phyloP scores from a whole-genome alignment of 306 rosid genomes.

The Fragaria vesca region DNA sequence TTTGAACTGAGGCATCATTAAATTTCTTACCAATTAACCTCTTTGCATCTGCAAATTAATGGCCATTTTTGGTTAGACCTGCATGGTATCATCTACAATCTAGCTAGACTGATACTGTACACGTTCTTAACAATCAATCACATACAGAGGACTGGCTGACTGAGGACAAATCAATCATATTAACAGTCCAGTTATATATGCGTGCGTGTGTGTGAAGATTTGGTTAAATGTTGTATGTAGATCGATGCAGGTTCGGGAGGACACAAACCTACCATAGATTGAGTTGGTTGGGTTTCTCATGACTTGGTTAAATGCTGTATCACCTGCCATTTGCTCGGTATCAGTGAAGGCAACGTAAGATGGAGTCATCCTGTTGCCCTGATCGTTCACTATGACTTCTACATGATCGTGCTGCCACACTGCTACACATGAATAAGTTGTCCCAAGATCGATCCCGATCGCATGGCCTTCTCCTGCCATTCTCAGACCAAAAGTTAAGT shows the following conservation, averaged over 20 bases:
- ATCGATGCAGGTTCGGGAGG: neutral
- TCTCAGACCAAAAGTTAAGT: no score
- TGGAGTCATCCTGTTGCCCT: neutral
- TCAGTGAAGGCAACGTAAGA: neutral
- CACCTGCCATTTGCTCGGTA: neutral
- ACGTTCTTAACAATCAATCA: no score
- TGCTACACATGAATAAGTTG: neutral
- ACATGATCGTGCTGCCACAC: neutral
- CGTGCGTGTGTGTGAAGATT: no score
- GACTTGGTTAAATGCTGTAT: constrained; percentile 2
- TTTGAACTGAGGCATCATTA: neutral
- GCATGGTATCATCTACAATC: no score
- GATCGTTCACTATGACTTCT: constrained; percentile 9
- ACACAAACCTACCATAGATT: neutral
- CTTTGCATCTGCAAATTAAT: neutral
- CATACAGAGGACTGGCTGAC: no score
- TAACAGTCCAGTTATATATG: no score
- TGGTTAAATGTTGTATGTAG: no score
- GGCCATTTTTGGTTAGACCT: no score
- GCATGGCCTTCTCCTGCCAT: neutral
- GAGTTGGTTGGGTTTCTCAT: neutral
- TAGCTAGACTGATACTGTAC: no score
- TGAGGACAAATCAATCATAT: no score
- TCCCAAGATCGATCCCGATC: neutral
- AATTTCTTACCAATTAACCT: constrained; percentile 12